Evolutionary conservation across 139 green algal genomes (phyloP).

Genomic region (Marvania coccoides): DNA sequence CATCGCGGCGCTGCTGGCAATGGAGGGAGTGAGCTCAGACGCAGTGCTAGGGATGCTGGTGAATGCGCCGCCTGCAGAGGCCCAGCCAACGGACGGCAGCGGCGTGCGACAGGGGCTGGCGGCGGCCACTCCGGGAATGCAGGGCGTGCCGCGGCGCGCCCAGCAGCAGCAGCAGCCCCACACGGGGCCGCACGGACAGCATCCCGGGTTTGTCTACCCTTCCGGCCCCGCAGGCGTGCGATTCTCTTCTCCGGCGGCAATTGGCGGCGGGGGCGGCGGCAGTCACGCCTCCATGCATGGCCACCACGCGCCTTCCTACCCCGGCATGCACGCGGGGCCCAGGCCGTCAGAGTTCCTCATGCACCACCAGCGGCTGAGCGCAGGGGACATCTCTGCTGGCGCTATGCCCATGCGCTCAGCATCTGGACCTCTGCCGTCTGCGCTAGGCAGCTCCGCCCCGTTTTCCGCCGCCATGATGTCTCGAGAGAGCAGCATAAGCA

Average conservation of each 20-base stretch:
- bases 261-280: too few species aligned
- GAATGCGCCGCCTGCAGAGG: neutral
- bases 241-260: neutral
- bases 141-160: neutral
- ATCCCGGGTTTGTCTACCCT: too few species aligned
- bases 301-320: neutral
- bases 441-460: neutral
- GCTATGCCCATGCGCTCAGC: neutral
- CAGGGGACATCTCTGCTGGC: too few species aligned
- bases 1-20: constrained; percentile 23
- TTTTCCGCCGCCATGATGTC: neutral
- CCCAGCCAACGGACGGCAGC: neutral
- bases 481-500: neutral
- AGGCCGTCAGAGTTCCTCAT: too few species aligned
- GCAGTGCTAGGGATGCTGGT: neutral
- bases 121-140: neutral
- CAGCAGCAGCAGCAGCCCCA: neutral
- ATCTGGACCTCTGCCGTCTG: neutral
- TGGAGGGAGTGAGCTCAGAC: constrained; percentile 24
- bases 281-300: too few species aligned
- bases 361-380: neutral
- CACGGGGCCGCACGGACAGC: too few species aligned
- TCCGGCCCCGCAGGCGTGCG: too few species aligned
- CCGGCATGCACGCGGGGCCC: neutral
- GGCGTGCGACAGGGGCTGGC: neutral